Evolutionary conservation across 345 rosid genomes (phyloP).

Genomic region (Citrus medica): DNA sequence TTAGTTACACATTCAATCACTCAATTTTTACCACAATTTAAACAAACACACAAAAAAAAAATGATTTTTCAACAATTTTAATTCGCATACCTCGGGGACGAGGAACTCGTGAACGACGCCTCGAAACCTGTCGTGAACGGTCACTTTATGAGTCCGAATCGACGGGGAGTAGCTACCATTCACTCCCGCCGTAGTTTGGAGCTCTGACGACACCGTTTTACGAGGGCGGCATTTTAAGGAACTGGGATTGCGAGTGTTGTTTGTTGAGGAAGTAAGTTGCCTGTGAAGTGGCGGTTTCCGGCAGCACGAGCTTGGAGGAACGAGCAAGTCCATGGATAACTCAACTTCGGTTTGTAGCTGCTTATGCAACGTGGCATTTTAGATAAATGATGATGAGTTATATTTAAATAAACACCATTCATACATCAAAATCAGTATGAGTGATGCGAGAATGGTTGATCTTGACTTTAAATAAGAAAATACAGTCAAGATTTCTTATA

Average conservation of each 20-base stretch:
- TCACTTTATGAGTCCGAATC: conserved; percentile 74
- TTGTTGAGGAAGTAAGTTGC: conserved; percentile 3
- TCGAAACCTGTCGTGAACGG: conserved; percentile 77
- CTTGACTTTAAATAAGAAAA: neutral
- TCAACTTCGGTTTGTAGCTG: neutral
- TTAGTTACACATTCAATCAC: neutral
- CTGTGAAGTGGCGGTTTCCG: conserved; percentile 23
- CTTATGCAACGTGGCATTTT: neutral
- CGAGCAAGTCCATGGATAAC: conserved; percentile 45
- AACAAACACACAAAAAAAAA: neutral
- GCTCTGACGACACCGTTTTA: conserved; percentile 42
- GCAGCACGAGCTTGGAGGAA: conserved; percentile 31
- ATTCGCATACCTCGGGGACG: conserved; percentile 74
- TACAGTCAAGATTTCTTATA: neutral
- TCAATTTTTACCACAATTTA: neutral
- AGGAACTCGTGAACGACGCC: conserved; percentile 77
- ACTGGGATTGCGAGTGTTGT: neutral
- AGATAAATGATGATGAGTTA: neutral
- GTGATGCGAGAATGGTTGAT: neutral
- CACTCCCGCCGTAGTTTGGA: conserved; percentile 41
- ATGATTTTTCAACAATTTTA: neutral
- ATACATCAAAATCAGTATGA: neutral
- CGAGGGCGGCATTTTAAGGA: conserved; percentile 26
- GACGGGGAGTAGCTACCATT: conserved; percentile 30
- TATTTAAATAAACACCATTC: neutral